Conservation (phyloP, 1,284 basidiomycete genomes). For the Ganoderma resinaceum region DNA sequence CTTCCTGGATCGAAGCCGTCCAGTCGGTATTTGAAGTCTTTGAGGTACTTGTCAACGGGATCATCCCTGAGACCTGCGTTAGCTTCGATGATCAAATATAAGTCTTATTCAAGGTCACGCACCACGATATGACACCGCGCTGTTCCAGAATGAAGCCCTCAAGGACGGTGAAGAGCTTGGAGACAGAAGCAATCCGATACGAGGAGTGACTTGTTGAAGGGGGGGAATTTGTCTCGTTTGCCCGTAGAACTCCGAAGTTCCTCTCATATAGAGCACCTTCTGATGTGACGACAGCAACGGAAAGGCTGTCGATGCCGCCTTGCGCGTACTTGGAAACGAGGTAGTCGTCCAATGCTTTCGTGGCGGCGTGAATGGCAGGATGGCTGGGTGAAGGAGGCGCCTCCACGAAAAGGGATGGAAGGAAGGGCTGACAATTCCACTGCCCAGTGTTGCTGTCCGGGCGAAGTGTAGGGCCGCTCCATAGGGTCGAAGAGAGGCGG, state of each 20-base stretch:
- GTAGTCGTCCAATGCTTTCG: conserved; percentile 6
- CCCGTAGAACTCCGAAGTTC: conserved; percentile 26
- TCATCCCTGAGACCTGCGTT: conserved; percentile 44
- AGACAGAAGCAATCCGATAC: conserved; percentile 49
- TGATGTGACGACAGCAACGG: conserved; percentile 26
- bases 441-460: background rate
- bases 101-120: conserved; percentile 7
- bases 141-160: conserved; percentile 55
- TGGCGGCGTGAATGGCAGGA: conserved; percentile 12
- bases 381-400: conserved; percentile 13
- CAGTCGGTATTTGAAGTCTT: conserved; percentile 40
- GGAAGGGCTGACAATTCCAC: conserved; percentile 25
- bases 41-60: conserved; percentile 50
- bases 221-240: conserved; percentile 25
- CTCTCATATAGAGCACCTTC: conserved; percentile 19
- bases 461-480: background rate
- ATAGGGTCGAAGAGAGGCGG: background rate
- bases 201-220: conserved; percentile 23
- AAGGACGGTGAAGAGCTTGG: conserved; percentile 54
- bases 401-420: conserved; percentile 22
- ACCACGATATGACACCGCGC: conserved; percentile 51
- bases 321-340: conserved; percentile 14
- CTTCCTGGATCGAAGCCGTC: conserved; percentile 19
- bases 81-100: background rate
- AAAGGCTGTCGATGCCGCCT: conserved; percentile 31